Percentiles rank a stretch among this genome's conserved stretches.
phyloP scores from a whole-genome alignment of 202 grass and related monocot genomes.

The Bolboschoenoplectus hybrid region DNA sequence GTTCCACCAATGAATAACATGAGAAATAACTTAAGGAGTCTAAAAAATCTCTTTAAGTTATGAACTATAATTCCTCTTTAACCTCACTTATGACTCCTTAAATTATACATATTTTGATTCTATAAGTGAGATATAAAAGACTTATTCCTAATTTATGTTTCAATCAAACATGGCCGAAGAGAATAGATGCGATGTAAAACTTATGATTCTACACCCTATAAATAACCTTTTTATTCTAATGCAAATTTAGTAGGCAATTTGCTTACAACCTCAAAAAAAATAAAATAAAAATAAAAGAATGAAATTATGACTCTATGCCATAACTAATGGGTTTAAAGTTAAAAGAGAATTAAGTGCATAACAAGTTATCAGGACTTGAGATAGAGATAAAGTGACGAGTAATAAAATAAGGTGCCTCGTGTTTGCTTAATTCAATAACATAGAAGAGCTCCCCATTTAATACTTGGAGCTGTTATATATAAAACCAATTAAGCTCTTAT shows the following conservation, averaged over 20 bases:
- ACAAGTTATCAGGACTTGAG: neutral
- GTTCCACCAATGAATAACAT: too few relatives aligned
- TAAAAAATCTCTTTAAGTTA: too few relatives aligned
- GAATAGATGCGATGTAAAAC: too few relatives aligned
- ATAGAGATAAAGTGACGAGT: neutral
- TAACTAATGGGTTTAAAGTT: neutral
- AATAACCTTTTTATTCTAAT: neutral
- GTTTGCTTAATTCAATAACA: neutral
- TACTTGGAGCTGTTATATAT: neutral
- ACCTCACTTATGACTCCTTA: too few relatives aligned
- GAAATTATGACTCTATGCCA: neutral
- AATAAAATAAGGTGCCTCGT: neutral
- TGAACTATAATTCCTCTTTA: too few relatives aligned
- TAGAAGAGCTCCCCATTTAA: neutral
- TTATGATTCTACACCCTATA: too few relatives aligned
- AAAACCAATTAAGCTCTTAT: neutral
- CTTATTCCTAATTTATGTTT: too few relatives aligned
- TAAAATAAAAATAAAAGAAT: neutral
- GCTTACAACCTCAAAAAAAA: neutral
- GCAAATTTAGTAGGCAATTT: neutral
- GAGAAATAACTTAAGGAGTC: too few relatives aligned
- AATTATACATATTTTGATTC: too few relatives aligned
- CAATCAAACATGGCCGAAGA: too few relatives aligned
- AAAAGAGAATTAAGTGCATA: neutral
- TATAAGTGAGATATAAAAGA: too few relatives aligned